A percentile compares a stretch with the other conserved stretches of the same genome.
Conservation (phyloP, 2,329 filamentous ascomycete genomes). For the Phaeosphaeriaceae sp. region DNA sequence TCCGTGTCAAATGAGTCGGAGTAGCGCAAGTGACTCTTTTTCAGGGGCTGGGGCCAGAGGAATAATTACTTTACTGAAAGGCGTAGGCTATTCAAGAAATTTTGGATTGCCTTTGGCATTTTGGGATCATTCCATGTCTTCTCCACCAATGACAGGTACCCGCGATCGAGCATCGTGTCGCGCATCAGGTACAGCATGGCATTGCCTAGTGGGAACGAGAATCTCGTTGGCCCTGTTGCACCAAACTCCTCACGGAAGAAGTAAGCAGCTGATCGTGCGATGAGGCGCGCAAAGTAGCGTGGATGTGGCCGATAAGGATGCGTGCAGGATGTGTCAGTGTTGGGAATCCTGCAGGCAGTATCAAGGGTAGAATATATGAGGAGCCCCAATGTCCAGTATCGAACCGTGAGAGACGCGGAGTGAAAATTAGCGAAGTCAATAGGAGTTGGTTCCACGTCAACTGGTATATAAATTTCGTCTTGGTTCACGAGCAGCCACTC, state of each 20-base stretch:
- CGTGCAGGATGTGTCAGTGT: slow-evolving; percentile 7
- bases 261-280: slow-evolving; percentile 28
- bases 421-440: slow-evolving; percentile 24
- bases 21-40: not conserved
- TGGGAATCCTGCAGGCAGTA: slow-evolving; percentile 13
- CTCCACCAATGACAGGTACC: slow-evolving; percentile 20
- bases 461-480: slow-evolving; percentile 19
- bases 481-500: slow-evolving; percentile 22
- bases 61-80: not conserved
- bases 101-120: slow-evolving; percentile 24
- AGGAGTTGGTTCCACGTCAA: slow-evolving; percentile 10
- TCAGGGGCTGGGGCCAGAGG: not conserved
- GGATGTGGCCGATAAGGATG: slow-evolving; percentile 27
- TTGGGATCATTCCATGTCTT: slow-evolving; percentile 21
- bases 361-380: slow-evolving; percentile 31
- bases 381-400: slow-evolving; percentile 34
- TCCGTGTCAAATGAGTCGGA: not conserved
- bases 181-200: slow-evolving; percentile 26
- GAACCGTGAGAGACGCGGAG: slow-evolving; percentile 24
- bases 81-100: slow-evolving; percentile 31
- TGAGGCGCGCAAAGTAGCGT: slow-evolving; percentile 30
- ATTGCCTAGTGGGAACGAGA: slow-evolving; percentile 30
- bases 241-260: slow-evolving; percentile 32
- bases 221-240: slow-evolving; percentile 22
- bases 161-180: slow-evolving; percentile 16